These are phyloP conservation scores for Inosperma sp. DNA, from an alignment of 768 basidiomycete genomes.

Conservation along the genomic window DNA sequence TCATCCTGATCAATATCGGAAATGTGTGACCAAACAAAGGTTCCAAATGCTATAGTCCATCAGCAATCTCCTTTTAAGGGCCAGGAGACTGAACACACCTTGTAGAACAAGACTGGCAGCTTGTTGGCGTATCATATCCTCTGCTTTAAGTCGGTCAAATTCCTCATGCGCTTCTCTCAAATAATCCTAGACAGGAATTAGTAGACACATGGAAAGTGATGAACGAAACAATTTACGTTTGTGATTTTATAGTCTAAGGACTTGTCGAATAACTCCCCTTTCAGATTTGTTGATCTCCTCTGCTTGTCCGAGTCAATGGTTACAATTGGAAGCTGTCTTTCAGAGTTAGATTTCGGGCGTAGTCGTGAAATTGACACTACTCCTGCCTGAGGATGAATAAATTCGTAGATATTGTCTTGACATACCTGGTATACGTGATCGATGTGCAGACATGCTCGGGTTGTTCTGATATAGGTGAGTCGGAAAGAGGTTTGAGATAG, in stretches of 20 bases:
- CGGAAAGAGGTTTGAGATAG: too few relatives aligned
- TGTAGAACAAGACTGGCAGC: constrained; percentile 1
- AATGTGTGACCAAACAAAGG: not conserved
- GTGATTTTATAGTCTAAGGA: too few relatives aligned
- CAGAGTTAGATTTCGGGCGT: not conserved
- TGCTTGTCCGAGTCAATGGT: too few relatives aligned
- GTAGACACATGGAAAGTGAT: not conserved
- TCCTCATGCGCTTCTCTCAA: not conserved
- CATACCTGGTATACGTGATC: constrained; percentile 1
- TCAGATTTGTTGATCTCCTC: not conserved
- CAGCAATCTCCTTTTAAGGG: constrained; percentile 1
- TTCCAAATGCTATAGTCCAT: not conserved
- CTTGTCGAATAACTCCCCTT: too few relatives aligned
- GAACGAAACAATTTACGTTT: not conserved
- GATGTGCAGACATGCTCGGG: not conserved
- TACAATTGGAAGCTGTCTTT: not conserved
- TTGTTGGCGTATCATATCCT: not conserved
- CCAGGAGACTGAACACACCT: not conserved
- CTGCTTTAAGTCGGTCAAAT: not conserved
- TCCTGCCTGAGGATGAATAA: not conserved
- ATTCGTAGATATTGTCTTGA: constrained; percentile 1
- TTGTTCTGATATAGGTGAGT: too few relatives aligned
- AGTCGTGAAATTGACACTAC: not conserved
- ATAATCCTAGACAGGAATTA: not conserved
- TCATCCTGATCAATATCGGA: not conserved